phyloP scores from a whole-genome alignment of 345 rosid species.

The Trapa bicornis region DNA sequence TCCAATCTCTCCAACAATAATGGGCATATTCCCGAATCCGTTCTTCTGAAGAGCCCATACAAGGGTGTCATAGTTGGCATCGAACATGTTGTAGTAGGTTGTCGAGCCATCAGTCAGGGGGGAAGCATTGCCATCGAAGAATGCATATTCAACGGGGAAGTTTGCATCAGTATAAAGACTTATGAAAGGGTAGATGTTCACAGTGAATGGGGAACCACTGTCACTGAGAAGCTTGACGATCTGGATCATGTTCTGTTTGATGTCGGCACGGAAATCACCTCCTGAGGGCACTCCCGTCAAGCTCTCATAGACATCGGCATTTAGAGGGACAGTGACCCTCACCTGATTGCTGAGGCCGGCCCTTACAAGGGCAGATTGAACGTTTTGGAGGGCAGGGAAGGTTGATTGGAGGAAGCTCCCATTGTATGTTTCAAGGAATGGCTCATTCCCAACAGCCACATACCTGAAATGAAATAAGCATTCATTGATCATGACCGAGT shows the following conservation, averaged over 20 bases:
- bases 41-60: conserved; percentile 72
- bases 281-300: conserved; percentile 47
- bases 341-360: conserved; percentile 69
- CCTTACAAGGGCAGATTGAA: conserved; percentile 67
- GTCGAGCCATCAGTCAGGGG: conserved; percentile 63
- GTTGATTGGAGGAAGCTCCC: conserved; percentile 53
- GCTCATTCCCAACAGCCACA: conserved; percentile 94
- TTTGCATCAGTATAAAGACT: conserved; percentile 61
- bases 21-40: conserved; percentile 61
- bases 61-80: conserved; percentile 82
- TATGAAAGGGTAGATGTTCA: conserved; percentile 87
- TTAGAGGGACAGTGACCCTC: conserved; percentile 66
- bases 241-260: conserved; percentile 57
- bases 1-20: conserved; percentile 80
- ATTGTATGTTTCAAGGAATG: conserved; percentile 70
- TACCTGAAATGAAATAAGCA: conserved; percentile 34
- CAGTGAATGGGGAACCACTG: conserved; percentile 59
- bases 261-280: conserved; percentile 78
- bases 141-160: conserved; percentile 85
- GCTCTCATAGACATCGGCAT: conserved; percentile 72
- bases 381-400: conserved; percentile 63
- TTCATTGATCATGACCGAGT: no score
- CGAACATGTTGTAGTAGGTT: conserved; percentile 62
- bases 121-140: conserved; percentile 59
- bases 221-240: conserved; percentile 66